A percentile compares a stretch with the other conserved stretches of the same genome.
These are phyloP conservation scores for Podosphaera fusca DNA, from an alignment of 2,329 filamentous ascomycete species.

Conservation along the genomic window DNA sequence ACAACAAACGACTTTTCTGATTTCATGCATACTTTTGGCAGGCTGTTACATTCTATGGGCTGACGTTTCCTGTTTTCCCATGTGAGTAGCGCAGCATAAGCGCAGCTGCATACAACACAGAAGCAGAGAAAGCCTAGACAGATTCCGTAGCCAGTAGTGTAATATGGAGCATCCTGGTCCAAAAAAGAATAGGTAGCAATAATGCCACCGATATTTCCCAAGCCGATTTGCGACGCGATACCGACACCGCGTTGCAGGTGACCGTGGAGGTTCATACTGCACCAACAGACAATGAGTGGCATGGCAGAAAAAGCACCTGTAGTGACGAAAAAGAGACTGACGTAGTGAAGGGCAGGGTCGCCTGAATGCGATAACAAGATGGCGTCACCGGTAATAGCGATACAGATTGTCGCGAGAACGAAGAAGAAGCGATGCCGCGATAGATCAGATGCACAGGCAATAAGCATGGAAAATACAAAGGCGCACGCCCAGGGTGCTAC, in stretches of 20 bases:
- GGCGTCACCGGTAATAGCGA: conserved; percentile 51
- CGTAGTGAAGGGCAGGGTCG: conserved; percentile 46
- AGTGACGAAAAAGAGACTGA: conserved; percentile 58
- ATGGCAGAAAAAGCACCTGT: conserved; percentile 69
- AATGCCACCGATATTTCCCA: conserved; percentile 61
- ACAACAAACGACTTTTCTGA: too few species aligned
- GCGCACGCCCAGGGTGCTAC: conserved; percentile 43
- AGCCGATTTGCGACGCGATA: conserved; percentile 54
- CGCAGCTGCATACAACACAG: conserved; percentile 33
- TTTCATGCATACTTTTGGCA: conserved; percentile 24
- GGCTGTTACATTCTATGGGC: conserved; percentile 18
- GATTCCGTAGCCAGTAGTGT: conserved; percentile 53
- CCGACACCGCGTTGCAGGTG: conserved; percentile 49
- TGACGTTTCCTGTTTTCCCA: conserved; percentile 34
- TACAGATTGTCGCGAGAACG: conserved; percentile 39
- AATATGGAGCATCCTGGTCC: conserved; percentile 41
- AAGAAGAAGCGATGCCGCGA: conserved; percentile 53
- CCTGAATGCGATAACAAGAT: conserved; percentile 51
- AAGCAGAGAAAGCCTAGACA: conserved; percentile 51
- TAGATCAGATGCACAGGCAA: conserved; percentile 51
- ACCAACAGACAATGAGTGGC: conserved; percentile 71
- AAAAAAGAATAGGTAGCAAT: conserved; percentile 52
- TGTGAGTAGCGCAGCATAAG: conserved; percentile 36
- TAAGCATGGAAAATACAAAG: conserved; percentile 55
- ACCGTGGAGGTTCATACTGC: conserved; percentile 55